Conservation (phyloP, 2,329 filamentous ascomycete species). For the Fusarium equiseti region DNA sequence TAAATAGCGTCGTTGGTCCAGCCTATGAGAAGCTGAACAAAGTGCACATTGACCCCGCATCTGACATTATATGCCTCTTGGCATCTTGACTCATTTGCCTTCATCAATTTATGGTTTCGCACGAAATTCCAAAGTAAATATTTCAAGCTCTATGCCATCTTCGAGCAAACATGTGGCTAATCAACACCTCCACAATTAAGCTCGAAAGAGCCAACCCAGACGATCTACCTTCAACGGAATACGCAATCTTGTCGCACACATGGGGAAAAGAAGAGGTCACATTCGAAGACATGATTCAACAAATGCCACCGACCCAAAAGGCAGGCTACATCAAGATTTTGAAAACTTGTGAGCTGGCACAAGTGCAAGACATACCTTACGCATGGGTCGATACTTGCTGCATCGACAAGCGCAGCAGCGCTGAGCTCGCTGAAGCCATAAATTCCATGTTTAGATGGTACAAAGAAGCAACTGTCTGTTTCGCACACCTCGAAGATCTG, state of each 20-base stretch:
- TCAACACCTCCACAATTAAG: not conserved
- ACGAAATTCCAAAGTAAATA: fast-evolving
- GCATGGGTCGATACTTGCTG: slow-evolving; percentile 20
- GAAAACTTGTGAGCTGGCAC: not conserved
- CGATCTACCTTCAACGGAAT: not conserved
- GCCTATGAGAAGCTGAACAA: not conserved
- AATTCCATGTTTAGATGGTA: slow-evolving; percentile 23
- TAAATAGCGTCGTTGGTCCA: not conserved
- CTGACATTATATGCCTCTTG: not conserved
- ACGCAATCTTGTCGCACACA: slow-evolving; percentile 9
- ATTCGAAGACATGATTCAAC: not conserved
- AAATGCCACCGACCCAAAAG: fast-evolving
- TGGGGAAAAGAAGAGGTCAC: slow-evolving; percentile 4
- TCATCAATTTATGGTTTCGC: not conserved
- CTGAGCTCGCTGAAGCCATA: slow-evolving; percentile 4
- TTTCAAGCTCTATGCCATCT: fast-evolving
- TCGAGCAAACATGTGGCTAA: not conserved
- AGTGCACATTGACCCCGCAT: not conserved
- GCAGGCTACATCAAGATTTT: not conserved
- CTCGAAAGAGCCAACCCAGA: not conserved
- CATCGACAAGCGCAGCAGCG: slow-evolving; percentile 10
- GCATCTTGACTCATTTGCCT: not conserved
- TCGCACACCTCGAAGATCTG: slow-evolving; percentile 7
- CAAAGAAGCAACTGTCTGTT: not conserved
- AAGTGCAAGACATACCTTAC: not conserved